Percentiles rank a stretch among this genome's conserved stretches.
phyloP scores from a whole-genome alignment of 2,329 filamentous ascomycete species.

The Rhynchosporium agropyri region DNA sequence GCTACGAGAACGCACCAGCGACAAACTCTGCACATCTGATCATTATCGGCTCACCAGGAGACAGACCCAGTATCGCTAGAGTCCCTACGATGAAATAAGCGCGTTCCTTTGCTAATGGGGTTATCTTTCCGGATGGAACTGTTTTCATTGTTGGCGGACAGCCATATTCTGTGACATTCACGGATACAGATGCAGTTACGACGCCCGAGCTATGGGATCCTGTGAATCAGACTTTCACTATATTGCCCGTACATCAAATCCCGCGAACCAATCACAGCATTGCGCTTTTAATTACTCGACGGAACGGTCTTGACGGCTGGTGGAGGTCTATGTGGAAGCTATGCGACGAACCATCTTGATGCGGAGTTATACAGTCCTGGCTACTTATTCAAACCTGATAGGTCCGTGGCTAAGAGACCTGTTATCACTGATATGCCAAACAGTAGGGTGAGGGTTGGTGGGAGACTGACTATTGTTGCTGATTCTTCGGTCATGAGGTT shows the following conservation, averaged over 20 bases:
- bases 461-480: background rate
- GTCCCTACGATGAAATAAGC: slow-evolving; percentile 45
- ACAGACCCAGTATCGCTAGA: slow-evolving; percentile 38
- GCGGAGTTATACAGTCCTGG: slow-evolving; percentile 58
- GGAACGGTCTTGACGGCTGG: slow-evolving; percentile 54
- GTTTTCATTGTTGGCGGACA: slow-evolving; percentile 53
- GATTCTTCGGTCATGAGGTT: background rate
- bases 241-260: slow-evolving; percentile 33
- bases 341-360: slow-evolving; percentile 54
- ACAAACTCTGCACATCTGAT: slow-evolving; percentile 53
- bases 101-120: slow-evolving; percentile 50
- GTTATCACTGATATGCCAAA: slow-evolving; percentile 41
- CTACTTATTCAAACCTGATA: slow-evolving; percentile 55
- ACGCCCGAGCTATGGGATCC: slow-evolving; percentile 53
- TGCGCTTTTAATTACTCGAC: slow-evolving; percentile 52
- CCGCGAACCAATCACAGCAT: slow-evolving; percentile 50
- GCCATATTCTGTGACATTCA: slow-evolving; percentile 47
- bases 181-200: slow-evolving; percentile 48
- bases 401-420: slow-evolving; percentile 47
- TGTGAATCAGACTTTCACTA: slow-evolving; percentile 45
- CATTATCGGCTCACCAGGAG: slow-evolving; percentile 46
- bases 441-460: background rate
- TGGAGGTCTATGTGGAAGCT: slow-evolving; percentile 50
- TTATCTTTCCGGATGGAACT: slow-evolving; percentile 53
- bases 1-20: slow-evolving; percentile 50